These are phyloP conservation scores for Lactifluus subvellereus DNA, from an alignment of 768 basidiomycete species.

Conservation along the genomic window DNA sequence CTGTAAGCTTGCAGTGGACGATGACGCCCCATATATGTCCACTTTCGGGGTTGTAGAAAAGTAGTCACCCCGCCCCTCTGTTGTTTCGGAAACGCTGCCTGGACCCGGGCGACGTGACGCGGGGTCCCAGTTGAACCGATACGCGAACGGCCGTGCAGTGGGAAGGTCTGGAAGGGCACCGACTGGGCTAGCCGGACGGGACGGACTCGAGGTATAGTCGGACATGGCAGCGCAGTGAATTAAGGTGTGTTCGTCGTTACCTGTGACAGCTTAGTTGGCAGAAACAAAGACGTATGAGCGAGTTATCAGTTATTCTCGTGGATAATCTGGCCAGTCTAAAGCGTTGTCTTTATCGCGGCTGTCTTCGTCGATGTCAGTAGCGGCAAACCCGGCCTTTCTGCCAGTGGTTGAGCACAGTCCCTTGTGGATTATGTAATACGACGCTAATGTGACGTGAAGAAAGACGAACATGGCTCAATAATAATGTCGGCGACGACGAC, in stretches of 20 bases:
- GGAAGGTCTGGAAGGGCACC: conserved; percentile 40
- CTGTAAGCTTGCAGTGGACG: conserved; percentile 43
- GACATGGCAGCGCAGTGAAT: conserved; percentile 30
- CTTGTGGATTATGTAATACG: background rate
- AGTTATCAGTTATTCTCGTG: background rate
- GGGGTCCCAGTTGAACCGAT: conserved; percentile 73
- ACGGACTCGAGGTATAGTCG: conserved; percentile 46
- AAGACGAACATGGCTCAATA: background rate
- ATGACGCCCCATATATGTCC: conserved; percentile 40
- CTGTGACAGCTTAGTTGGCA: background rate
- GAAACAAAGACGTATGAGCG: background rate
- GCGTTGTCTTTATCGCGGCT: background rate
- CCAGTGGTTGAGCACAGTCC: background rate
- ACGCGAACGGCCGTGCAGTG: conserved; percentile 45
- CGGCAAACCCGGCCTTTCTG: background rate
- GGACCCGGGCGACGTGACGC: conserved; percentile 53
- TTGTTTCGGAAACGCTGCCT: conserved; percentile 66
- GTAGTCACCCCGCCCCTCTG: conserved; percentile 60
- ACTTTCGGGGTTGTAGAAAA: conserved; percentile 41
- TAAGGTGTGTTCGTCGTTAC: background rate
- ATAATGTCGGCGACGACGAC: conserved; percentile 22
- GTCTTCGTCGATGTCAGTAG: conserved; percentile 1
- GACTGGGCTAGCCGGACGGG: conserved; percentile 53
- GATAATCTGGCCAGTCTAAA: background rate
- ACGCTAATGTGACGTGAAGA: background rate